phyloP scores from a whole-genome alignment of 1,284 basidiomycete species.

The Vanrija humicola region DNA sequence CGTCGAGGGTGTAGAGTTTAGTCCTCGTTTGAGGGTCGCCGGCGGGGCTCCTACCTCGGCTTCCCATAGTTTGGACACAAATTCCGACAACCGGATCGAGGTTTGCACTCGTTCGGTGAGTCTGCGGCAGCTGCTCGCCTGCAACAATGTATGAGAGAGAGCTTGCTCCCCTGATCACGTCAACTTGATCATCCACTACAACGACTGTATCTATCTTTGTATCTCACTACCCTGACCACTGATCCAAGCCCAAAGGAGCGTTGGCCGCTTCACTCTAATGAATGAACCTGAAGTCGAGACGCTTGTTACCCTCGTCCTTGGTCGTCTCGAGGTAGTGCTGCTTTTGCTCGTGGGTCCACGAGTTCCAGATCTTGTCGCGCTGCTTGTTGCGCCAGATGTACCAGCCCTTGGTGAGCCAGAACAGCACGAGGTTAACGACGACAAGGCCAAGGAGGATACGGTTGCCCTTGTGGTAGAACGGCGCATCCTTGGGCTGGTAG shows the following conservation, averaged over 20 bases:
- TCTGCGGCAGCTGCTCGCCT: too few relatives aligned
- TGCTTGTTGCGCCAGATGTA: conserved; percentile 26
- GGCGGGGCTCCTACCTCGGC: conserved; percentile 27
- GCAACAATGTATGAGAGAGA: too few relatives aligned
- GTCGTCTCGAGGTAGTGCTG: conserved; percentile 28
- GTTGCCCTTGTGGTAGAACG: conserved; percentile 40
- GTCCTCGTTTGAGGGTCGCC: conserved; percentile 46
- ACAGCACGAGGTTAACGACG: conserved; percentile 17
- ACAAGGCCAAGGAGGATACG: conserved; percentile 30
- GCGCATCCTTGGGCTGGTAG: conserved; percentile 31
- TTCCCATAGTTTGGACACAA: conserved; percentile 44
- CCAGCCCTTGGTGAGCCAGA: conserved; percentile 20
- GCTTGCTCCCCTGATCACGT: too few relatives aligned
- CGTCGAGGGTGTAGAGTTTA: too few relatives aligned
- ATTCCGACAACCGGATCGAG: conserved; percentile 2
- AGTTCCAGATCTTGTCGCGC: conserved; percentile 28
- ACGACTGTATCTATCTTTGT: too few relatives aligned
- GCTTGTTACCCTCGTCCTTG: conserved; percentile 31
- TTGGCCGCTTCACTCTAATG: not conserved
- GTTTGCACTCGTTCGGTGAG: too few relatives aligned
- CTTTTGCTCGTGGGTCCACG: conserved; percentile 23
- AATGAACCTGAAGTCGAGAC: conserved; percentile 11
- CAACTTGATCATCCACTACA: too few relatives aligned
- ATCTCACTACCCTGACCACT: too few relatives aligned
- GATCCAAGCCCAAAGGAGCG: too few relatives aligned